These are phyloP conservation scores for Rutstroemia sp. DNA, from an alignment of 2,329 filamentous ascomycete genomes.

Conservation along the genomic window DNA sequence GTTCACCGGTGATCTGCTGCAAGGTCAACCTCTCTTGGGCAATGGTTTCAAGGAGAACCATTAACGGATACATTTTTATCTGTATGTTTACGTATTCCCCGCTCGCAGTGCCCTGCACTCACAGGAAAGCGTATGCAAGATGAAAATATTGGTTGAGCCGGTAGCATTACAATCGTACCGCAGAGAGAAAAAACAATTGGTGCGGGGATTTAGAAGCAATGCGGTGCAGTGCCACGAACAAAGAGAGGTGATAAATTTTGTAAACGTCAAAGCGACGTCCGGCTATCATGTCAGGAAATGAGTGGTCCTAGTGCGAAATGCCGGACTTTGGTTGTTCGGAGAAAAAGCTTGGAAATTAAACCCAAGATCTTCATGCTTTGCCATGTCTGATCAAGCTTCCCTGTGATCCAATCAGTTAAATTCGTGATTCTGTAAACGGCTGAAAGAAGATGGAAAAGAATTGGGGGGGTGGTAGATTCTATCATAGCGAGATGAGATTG, in stretches of 20 bases:
- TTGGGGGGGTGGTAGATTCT: background rate
- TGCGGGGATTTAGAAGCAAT: conserved; percentile 3
- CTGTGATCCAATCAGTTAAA: background rate
- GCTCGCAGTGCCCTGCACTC: conserved; percentile 5
- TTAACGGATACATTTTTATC: conserved; percentile 3
- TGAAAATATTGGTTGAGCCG: conserved; percentile 1
- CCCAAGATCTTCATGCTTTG: conserved; percentile 4
- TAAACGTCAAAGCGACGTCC: conserved; percentile 3
- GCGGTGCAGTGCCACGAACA: conserved; percentile 4
- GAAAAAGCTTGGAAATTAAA: conserved; percentile 7
- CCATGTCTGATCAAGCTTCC: conserved; percentile 4
- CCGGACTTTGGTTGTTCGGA: background rate
- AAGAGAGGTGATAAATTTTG: background rate
- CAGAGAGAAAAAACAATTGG: background rate
- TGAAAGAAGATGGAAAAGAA: background rate
- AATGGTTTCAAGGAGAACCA: conserved; percentile 2
- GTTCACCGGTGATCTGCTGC: conserved; percentile 2
- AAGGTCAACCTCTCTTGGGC: conserved; percentile 2
- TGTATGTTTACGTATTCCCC: conserved; percentile 5
- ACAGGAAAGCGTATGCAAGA: conserved; percentile 10
- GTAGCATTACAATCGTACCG: background rate
- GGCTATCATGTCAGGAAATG: background rate
- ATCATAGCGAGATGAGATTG: conserved; percentile 8
- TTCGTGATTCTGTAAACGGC: conserved; percentile 2
- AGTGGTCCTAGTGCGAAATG: background rate